A percentile compares a stretch with the other conserved stretches of the same genome.
Evolutionary conservation across 345 rosid genomes (phyloP).

Genomic region (Xanthoceras sorbifolium): DNA sequence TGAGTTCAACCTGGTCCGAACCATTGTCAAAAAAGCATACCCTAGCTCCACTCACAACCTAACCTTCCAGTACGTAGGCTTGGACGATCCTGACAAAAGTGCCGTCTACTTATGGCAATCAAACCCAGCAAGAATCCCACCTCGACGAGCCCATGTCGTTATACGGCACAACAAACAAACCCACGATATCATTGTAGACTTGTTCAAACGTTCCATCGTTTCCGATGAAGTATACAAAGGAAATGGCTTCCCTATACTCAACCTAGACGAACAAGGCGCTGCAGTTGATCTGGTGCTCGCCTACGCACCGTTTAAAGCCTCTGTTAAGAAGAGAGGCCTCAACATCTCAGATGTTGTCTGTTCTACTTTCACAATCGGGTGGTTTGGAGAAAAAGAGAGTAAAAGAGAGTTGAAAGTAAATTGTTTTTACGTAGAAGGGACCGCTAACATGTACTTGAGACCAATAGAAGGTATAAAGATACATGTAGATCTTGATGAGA

Average conservation of each 20-base stretch:
- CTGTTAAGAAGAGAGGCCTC: conserved; percentile 16
- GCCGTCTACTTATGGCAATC: conserved; percentile 16
- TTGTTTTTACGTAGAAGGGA: conserved; percentile 20
- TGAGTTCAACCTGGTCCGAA: conserved; percentile 25
- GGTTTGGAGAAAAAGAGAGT: conserved; percentile 15
- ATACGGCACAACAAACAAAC: conserved; percentile 4
- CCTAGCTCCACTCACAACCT: conserved; percentile 16
- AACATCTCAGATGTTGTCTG: conserved; percentile 4
- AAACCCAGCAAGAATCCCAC: neutral
- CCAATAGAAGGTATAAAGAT: conserved; percentile 33
- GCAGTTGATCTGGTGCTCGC: neutral
- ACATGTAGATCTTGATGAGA: conserved; percentile 30
- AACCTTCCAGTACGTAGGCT: conserved; percentile 33
- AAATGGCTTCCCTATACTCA: conserved; percentile 8
- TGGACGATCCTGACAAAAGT: conserved; percentile 23
- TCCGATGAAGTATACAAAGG: neutral
- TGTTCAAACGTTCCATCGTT: neutral
- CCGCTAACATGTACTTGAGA: conserved; percentile 21
- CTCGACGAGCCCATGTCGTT: conserved; percentile 15
- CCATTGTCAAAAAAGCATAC: conserved; percentile 20
- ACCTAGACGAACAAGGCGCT: neutral
- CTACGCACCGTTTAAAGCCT: conserved; percentile 10
- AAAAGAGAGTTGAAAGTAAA: conserved; percentile 25
- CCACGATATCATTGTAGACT: conserved; percentile 9
- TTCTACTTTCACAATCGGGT: conserved; percentile 1